Percentiles rank a stretch among this genome's conserved stretches.
These are phyloP conservation scores for Trifolium pratense DNA, from an alignment of 306 rosid genomes.

Conservation along the genomic window DNA sequence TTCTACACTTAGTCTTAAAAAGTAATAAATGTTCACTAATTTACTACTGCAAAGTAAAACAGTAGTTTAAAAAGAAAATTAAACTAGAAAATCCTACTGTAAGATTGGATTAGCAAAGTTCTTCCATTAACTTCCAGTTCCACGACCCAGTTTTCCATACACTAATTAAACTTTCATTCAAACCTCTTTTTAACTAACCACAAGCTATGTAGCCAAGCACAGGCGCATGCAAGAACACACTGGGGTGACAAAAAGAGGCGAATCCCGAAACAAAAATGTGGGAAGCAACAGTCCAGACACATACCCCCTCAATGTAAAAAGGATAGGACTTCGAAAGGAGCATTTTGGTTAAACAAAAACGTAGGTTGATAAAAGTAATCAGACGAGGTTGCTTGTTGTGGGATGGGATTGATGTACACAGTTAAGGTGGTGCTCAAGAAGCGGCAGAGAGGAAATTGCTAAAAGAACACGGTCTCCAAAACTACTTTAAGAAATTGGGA, in stretches of 20 bases:
- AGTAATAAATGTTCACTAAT: no score
- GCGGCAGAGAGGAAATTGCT: background rate
- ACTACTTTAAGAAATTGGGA: background rate
- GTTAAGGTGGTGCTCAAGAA: background rate
- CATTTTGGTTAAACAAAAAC: background rate
- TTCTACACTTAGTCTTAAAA: background rate
- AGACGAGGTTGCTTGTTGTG: background rate
- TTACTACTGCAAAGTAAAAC: background rate
- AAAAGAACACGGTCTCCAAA: background rate
- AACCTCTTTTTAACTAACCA: background rate
- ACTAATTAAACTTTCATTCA: constrained; percentile 16
- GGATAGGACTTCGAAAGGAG: background rate
- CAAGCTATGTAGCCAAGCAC: background rate
- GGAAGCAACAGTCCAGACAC: background rate
- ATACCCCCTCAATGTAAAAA: background rate
- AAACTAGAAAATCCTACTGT: background rate
- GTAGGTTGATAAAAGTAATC: background rate
- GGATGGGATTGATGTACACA: background rate
- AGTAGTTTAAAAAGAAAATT: background rate
- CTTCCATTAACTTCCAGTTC: background rate
- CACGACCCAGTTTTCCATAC: constrained; percentile 5
- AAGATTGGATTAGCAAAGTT: background rate
- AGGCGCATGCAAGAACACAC: background rate
- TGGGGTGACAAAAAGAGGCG: background rate
- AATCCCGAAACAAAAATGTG: background rate